Percentiles rank a stretch among this genome's conserved stretches.
These are phyloP conservation scores for Ajuga reptans DNA, from an alignment of 305 asterid genomes.

Conservation along the genomic window DNA sequence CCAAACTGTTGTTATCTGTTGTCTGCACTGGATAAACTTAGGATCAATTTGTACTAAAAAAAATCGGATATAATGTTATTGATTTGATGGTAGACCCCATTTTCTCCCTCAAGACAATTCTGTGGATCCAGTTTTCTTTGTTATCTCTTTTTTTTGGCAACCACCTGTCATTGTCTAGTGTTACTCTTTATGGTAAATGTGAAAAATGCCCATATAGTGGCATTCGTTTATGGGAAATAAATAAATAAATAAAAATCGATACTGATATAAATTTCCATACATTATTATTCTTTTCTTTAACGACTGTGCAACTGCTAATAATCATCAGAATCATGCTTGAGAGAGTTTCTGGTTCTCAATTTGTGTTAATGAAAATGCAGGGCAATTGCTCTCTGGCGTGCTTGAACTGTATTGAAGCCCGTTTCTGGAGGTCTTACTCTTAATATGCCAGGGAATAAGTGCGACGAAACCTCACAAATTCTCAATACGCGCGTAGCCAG, in stretches of 20 bases:
- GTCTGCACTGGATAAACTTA: conserved; percentile 21
- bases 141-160: conserved; percentile 34
- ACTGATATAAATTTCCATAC: conserved; percentile 12
- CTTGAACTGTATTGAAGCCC: conserved; percentile 35
- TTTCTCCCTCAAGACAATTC: conserved; percentile 22
- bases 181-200: conserved; percentile 21
- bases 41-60: conserved; percentile 18
- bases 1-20: conserved; percentile 8
- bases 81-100: conserved; percentile 38
- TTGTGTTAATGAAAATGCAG: conserved; percentile 49
- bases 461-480: conserved; percentile 36
- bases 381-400: conserved; percentile 41
- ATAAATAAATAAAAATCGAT: not conserved
- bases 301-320: conserved; percentile 22
- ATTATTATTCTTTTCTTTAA: conserved; percentile 15
- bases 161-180: conserved; percentile 20
- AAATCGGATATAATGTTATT: conserved; percentile 9
- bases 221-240: not conserved
- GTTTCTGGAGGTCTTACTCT: conserved; percentile 28
- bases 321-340: conserved; percentile 10
- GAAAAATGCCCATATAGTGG: conserved; percentile 10
- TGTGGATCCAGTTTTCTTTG: conserved; percentile 44
- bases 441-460: conserved; percentile 88
- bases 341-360: conserved; percentile 23
- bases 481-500: conserved; percentile 47